Percentiles rank a stretch among this genome's conserved stretches.
phyloP scores from a whole-genome alignment of 805 yeast genomes.

The Starmerella powellii region DNA sequence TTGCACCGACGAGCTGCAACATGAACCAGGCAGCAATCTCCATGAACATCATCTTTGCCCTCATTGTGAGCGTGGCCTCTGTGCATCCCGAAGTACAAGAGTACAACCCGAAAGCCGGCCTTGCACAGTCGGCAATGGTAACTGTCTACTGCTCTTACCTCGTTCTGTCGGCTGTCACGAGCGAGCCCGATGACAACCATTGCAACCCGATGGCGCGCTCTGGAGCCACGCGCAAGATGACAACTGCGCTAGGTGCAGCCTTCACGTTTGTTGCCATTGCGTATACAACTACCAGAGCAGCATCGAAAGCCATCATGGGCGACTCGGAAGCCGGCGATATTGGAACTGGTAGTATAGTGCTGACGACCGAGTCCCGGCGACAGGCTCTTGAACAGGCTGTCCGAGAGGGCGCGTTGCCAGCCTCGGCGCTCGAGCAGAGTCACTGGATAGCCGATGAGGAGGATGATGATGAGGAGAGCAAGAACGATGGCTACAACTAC shows the following conservation, averaged over 20 bases:
- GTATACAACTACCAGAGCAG: constrained; percentile 94
- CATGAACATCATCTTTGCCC: constrained; percentile 53
- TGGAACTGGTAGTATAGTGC: constrained; percentile 11
- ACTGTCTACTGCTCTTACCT: constrained; percentile 84
- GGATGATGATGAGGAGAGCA: constrained; percentile 9
- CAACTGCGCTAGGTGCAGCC: constrained; percentile 78
- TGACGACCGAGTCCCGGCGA: constrained; percentile 34
- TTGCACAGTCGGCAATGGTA: constrained; percentile 95
- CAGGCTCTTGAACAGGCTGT: constrained; percentile 89
- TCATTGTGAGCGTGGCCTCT: constrained; percentile 57
- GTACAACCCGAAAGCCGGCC: constrained; percentile 85
- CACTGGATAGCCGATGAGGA: constrained; percentile 43
- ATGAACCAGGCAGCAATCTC: constrained; percentile 84
- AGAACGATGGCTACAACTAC: constrained; percentile 22
- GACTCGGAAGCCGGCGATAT: constrained; percentile 37
- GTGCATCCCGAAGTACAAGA: constrained; percentile 79
- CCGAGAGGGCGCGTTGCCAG: constrained; percentile 91
- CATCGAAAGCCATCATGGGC: constrained; percentile 42
- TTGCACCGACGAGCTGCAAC: constrained; percentile 68
- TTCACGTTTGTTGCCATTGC: constrained; percentile 93
- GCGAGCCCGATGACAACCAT: constrained; percentile 87
- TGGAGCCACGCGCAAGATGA: constrained; percentile 76
- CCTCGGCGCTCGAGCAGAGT: constrained; percentile 70
- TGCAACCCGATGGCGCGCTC: constrained; percentile 91
- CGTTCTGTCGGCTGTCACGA: constrained; percentile 81